A percentile compares a stretch with the other conserved stretches of the same genome.
phyloP scores from a whole-genome alignment of 441 rosid species.

The California macrophylla region DNA sequence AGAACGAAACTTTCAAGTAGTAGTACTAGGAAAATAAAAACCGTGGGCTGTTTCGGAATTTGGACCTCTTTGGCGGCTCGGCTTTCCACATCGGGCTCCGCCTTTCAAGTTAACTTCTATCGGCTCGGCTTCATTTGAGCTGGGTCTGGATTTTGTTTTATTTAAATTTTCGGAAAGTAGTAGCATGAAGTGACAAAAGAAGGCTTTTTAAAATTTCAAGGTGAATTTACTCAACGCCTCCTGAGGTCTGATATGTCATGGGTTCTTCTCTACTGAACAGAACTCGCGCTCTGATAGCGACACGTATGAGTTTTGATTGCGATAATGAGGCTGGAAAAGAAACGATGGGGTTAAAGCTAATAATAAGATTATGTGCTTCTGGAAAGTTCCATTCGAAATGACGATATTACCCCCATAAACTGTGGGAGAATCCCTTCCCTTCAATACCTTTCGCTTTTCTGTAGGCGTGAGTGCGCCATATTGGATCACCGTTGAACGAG shows the following conservation, averaged over 20 bases:
- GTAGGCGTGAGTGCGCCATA: too few relatives aligned
- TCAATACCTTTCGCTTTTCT: conserved; percentile 6
- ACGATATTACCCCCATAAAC: conserved; percentile 20
- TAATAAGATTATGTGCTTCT: conserved; percentile 6
- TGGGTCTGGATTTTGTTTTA: neutral
- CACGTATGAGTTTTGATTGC: neutral
- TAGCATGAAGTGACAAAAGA: conserved; percentile 26
- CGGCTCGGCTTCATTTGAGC: neutral
- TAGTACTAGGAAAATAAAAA: neutral
- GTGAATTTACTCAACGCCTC: conserved; percentile 6
- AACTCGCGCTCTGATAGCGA: neutral
- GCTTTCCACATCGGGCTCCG: neutral
- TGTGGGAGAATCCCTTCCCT: neutral
- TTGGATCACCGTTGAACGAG: too few relatives aligned
- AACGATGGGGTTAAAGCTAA: conserved; percentile 7
- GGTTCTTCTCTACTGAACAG: conserved; percentile 8
- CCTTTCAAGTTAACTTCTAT: neutral
- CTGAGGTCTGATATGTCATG: neutral
- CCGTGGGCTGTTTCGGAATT: conserved; percentile 1
- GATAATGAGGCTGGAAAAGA: neutral
- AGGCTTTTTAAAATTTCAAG: conserved; percentile 20
- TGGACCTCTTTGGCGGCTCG: neutral
- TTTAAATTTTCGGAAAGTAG: neutral
- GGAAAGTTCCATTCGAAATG: conserved; percentile 11
- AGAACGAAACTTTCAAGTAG: conserved; percentile 27